A percentile compares a stretch with the other conserved stretches of the same genome.
phyloP scores from a whole-genome alignment of 2,329 filamentous ascomycete species.

The Salinomyces thailandicus region DNA sequence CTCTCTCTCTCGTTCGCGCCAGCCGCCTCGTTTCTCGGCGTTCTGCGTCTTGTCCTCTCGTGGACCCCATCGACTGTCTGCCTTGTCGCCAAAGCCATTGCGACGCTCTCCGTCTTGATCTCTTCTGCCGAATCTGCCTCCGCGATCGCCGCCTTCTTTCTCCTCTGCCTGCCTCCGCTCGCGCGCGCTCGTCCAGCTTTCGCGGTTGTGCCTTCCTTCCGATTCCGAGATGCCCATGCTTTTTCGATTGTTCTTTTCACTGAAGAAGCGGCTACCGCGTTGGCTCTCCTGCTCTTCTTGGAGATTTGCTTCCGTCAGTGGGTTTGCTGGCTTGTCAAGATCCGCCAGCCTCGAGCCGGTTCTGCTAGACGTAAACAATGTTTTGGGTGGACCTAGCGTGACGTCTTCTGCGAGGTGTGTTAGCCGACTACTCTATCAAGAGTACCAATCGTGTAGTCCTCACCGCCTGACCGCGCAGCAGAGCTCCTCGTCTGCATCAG shows the following conservation, averaged over 20 bases:
- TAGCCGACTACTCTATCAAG: slow-evolving; percentile 5
- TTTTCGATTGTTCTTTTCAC: slow-evolving; percentile 33
- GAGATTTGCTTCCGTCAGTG: slow-evolving; percentile 23
- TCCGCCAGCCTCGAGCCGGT: slow-evolving; percentile 35
- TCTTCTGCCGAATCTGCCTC: slow-evolving; percentile 38
- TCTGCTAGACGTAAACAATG: slow-evolving; percentile 67
- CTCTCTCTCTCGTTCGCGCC: slow-evolving; percentile 38
- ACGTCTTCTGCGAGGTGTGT: slow-evolving; percentile 62
- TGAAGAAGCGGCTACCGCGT: slow-evolving; percentile 30
- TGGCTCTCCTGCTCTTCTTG: slow-evolving; percentile 29
- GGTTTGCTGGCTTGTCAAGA: slow-evolving; percentile 20
- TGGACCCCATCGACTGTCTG: slow-evolving; percentile 55
- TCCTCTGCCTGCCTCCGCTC: slow-evolving; percentile 53
- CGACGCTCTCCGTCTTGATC: slow-evolving; percentile 46
- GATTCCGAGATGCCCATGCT: slow-evolving; percentile 25
- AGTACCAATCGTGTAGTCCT: slow-evolving; percentile 6
- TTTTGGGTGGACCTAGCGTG: slow-evolving; percentile 74
- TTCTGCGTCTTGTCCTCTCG: slow-evolving; percentile 26
- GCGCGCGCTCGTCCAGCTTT: slow-evolving; percentile 66
- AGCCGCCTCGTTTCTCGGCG: slow-evolving; percentile 46
- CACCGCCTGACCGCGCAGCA: slow-evolving; percentile 17
- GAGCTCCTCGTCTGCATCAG: slow-evolving; percentile 20
- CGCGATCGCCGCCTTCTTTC: slow-evolving; percentile 51
- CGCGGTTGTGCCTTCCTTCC: slow-evolving; percentile 44
- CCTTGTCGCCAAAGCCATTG: slow-evolving; percentile 55